phyloP scores from a whole-genome alignment of 164 flowering plant species.

The Hamamelis virginiana region DNA sequence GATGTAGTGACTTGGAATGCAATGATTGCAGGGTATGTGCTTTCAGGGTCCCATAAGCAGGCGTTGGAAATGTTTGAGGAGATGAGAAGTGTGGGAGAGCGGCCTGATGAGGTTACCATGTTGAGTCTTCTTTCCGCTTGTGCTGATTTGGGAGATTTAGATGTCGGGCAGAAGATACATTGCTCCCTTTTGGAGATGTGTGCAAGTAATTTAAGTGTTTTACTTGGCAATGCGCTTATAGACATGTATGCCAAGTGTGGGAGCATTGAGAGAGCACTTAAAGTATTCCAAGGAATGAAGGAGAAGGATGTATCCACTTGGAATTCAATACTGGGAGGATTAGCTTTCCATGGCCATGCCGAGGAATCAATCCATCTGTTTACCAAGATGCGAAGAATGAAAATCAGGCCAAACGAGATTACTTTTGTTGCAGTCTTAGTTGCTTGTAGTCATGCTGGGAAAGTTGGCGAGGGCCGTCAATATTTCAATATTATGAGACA shows the following conservation, averaged over 20 bases:
- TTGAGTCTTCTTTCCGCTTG: constrained; percentile 60
- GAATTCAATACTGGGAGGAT: constrained; percentile 56
- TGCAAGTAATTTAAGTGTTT: constrained; percentile 23
- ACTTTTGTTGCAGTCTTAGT: constrained; percentile 63
- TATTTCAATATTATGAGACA: constrained; percentile 56
- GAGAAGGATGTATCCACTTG: constrained; percentile 57
- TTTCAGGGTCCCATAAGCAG: constrained; percentile 28
- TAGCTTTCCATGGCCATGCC: constrained; percentile 65
- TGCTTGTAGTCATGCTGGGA: constrained; percentile 73
- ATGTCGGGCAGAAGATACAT: constrained; percentile 55
- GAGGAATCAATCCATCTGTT: constrained; percentile 45
- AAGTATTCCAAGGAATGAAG: constrained; percentile 49
- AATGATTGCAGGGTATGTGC: constrained; percentile 63
- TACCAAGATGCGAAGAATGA: constrained; percentile 38
- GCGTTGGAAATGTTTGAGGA: constrained; percentile 68
- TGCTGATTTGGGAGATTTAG: constrained; percentile 57
- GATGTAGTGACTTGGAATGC: constrained; percentile 75
- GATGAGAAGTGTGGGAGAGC: constrained; percentile 49
- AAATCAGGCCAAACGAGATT: constrained; percentile 53
- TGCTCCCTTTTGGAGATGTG: constrained; percentile 30
- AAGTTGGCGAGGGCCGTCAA: constrained; percentile 51
- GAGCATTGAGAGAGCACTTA: constrained; percentile 45
- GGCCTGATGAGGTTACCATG: constrained; percentile 67
- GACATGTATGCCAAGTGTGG: constrained; percentile 82
- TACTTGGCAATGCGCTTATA: constrained; percentile 60